phyloP scores from a whole-genome alignment of 139 green algal species.

The Ettlia oleoabundans region DNA sequence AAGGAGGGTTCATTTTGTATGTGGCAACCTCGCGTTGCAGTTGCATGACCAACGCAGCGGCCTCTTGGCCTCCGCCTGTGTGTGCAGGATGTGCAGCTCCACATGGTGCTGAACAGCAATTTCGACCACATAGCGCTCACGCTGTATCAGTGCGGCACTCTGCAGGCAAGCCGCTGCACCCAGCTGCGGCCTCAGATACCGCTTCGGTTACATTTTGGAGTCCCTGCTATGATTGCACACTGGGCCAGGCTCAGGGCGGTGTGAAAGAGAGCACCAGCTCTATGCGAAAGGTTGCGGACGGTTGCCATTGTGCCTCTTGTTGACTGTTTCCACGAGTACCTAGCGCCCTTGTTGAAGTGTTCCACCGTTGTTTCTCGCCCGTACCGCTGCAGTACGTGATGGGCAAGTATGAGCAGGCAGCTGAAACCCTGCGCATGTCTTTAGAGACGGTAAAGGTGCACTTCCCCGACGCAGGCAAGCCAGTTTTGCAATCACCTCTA shows the following conservation, averaged over 20 bases:
- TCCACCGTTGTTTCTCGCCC: no score
- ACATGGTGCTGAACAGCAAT: constrained; percentile 4
- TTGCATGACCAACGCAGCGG: not conserved
- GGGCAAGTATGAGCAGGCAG: constrained; percentile 24
- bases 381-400: constrained; percentile 39
- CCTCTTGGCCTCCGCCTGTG: not conserved
- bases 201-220: no score
- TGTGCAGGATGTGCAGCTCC: constrained; percentile 18
- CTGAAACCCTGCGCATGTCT: not conserved
- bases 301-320: no score
- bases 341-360: no score
- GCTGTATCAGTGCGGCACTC: constrained; percentile 38
- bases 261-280: no score
- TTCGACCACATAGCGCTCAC: constrained; percentile 16
- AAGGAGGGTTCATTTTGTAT: no score
- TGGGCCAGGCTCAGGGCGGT: no score
- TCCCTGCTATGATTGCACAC: no score
- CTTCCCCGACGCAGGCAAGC: constrained; percentile 12
- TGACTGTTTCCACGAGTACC: no score
- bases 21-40: no score
- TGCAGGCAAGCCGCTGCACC: constrained; percentile 6
- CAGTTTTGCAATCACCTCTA: no score
- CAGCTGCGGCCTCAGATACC: not conserved
- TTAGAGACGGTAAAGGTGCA: not conserved
- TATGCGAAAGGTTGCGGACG: no score